A percentile compares a stretch with the other conserved stretches of the same genome.
phyloP scores from a whole-genome alignment of 164 flowering plant genomes.

The Taxillus chinensis region DNA sequence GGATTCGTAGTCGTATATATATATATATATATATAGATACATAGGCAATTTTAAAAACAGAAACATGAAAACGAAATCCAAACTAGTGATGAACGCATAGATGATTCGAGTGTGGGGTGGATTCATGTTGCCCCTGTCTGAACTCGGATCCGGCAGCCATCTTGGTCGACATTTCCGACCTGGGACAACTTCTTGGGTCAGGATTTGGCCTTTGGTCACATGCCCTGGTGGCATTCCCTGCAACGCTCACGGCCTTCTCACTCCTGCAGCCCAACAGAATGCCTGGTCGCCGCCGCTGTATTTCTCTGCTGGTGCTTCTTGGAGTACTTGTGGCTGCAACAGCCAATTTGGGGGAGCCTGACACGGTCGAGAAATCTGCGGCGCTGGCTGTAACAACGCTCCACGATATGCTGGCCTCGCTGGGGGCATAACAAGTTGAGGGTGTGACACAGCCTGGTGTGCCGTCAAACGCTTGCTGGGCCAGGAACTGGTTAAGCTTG shows the following conservation, averaged over 20 bases:
- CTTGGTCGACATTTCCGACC: constrained; percentile 5
- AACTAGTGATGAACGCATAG: too few species aligned
- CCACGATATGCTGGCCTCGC: constrained; percentile 69
- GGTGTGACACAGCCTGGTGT: constrained; percentile 18
- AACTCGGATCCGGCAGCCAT: constrained; percentile 14
- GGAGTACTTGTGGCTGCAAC: not conserved
- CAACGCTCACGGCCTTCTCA: constrained; percentile 29
- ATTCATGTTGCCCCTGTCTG: constrained; percentile 9
- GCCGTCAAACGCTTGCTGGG: constrained; percentile 26
- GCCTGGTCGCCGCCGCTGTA: constrained; percentile 11
- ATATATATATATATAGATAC: too few species aligned
- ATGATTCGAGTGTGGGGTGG: constrained; percentile 5
- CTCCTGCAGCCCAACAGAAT: constrained; percentile 41
- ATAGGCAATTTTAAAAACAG: too few species aligned
- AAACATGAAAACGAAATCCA: too few species aligned
- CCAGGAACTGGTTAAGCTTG: constrained; percentile 8
- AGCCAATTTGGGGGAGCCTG: constrained; percentile 12
- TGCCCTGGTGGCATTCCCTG: constrained; percentile 13
- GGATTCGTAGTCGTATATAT: too few species aligned
- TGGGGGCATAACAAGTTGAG: constrained; percentile 26
- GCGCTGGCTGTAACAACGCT: constrained; percentile 74
- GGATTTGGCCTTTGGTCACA: constrained; percentile 5
- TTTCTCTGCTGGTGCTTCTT: constrained; percentile 6
- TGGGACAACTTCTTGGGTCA: not conserved
- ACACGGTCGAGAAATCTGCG: constrained; percentile 37